Evolutionary conservation across 352 stramenopile genomes (phyloP).

Genomic region (Globisporangium solare): DNA sequence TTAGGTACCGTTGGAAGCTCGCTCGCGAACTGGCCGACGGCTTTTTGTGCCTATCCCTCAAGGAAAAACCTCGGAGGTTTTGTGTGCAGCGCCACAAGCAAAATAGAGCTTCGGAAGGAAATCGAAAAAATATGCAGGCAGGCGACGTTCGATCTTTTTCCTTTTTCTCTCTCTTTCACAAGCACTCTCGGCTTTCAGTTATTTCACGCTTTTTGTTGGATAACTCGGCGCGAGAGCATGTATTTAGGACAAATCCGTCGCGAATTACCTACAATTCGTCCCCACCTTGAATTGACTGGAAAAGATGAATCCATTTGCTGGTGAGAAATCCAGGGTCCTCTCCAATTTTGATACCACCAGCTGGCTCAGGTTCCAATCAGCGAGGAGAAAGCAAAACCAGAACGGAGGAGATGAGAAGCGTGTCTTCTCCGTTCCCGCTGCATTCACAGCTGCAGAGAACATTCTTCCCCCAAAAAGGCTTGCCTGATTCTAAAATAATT

Average conservation of each 20-base stretch:
- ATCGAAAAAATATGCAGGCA: background rate
- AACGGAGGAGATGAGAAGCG: background rate
- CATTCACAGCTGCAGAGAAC: conserved; percentile 1
- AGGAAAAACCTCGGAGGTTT: too few species aligned
- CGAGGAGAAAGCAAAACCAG: background rate
- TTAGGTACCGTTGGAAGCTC: too few species aligned
- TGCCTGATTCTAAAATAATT: background rate
- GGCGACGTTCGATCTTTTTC: background rate
- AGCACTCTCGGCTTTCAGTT: background rate
- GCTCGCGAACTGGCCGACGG: too few species aligned
- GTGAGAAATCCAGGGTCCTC: background rate
- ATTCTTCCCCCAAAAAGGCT: background rate
- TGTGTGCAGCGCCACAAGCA: background rate
- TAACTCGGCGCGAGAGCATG: too few species aligned
- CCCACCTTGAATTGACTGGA: background rate
- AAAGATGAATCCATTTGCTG: background rate
- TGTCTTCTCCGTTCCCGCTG: too few species aligned
- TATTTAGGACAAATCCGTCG: too few species aligned
- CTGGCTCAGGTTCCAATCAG: background rate
- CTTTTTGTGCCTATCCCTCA: too few species aligned
- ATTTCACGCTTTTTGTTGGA: background rate
- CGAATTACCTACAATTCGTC: too few species aligned
- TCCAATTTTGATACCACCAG: background rate
- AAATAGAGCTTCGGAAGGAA: background rate
- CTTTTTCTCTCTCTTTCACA: background rate